Percentiles rank a stretch among this genome's conserved stretches.
Evolutionary conservation across 495 filamentous ascomycete species (phyloP).

Genomic region (Aspergillus heteromorphus): DNA sequence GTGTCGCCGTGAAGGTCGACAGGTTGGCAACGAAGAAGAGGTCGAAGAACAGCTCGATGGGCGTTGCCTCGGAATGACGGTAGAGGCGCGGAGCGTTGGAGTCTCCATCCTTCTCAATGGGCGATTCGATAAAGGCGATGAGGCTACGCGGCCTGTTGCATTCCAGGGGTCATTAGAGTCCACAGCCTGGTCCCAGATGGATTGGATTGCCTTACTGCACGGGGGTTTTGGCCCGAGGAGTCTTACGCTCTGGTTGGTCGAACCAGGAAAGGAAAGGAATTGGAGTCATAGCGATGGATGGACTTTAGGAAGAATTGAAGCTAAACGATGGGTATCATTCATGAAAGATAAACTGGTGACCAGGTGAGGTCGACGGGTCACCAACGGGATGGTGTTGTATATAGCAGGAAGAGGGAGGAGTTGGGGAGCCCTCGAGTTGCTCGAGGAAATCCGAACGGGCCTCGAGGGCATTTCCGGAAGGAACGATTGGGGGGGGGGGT

Average conservation of each 20-base stretch:
- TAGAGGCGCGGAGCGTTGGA: conserved; percentile 20
- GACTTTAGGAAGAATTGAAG: background rate
- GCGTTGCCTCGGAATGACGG: conserved; percentile 42
- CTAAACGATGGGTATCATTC: conserved; percentile 1
- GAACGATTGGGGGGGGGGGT: background rate
- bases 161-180: conserved; percentile 6
- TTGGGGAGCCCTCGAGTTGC: background rate
- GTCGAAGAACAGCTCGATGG: conserved; percentile 63
- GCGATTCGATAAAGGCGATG: conserved; percentile 32
- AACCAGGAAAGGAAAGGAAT: conserved; percentile 14
- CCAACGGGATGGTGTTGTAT: background rate
- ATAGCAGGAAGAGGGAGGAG: no score
- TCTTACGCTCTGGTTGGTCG: conserved; percentile 12
- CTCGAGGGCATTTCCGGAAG: background rate
- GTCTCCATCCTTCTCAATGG: conserved; percentile 21
- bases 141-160: conserved; percentile 6
- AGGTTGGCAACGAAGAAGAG: conserved; percentile 66
- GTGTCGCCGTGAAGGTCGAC: conserved; percentile 54
- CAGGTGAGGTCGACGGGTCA: background rate
- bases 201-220: conserved; percentile 16
- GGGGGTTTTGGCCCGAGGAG: conserved; percentile 4
- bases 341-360: background rate
- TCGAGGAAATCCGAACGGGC: background rate
- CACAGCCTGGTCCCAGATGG: background rate
- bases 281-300: conserved; percentile 11